Conservation (phyloP, 116 monocot genomes). For the Trichopus zeylanicus region DNA sequence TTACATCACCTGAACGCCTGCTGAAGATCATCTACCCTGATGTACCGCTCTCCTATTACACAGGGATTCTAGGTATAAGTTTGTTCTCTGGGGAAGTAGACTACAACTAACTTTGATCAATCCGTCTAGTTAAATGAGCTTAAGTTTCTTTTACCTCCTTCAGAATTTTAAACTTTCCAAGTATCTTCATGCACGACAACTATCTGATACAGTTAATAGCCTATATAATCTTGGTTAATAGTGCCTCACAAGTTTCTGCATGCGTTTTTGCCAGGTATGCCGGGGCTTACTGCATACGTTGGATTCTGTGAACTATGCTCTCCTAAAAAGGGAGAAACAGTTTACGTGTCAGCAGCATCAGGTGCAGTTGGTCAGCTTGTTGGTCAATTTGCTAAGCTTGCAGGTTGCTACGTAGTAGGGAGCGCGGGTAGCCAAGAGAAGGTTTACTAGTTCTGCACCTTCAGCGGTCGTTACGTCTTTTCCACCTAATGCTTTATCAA, state of each 20-base stretch:
- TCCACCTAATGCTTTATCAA: not conserved
- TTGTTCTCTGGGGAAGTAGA: not conserved
- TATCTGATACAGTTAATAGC: no score
- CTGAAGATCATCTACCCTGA: constrained; percentile 44
- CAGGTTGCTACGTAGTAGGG: constrained; percentile 80
- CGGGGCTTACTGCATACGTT: constrained; percentile 62
- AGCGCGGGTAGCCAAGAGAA: constrained; percentile 74
- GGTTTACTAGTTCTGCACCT: constrained; percentile 20
- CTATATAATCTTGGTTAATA: no score
- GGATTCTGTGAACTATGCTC: constrained; percentile 63
- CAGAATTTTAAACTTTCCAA: no score
- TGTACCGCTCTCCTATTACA: constrained; percentile 62
- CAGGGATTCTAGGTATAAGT: constrained; percentile 48
- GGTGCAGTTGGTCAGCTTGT: constrained; percentile 89
- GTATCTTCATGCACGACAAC: no score
- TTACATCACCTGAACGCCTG: constrained; percentile 24
- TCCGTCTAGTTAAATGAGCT: not conserved
- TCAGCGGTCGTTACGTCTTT: no score
- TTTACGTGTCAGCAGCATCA: constrained; percentile 73
- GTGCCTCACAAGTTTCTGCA: no score
- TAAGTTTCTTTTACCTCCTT: no score
- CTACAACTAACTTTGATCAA: not conserved
- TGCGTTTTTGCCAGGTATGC: constrained; percentile 48
- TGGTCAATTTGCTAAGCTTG: constrained; percentile 69
- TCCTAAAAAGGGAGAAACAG: constrained; percentile 74